Evolutionary conservation across 768 basidiomycete species (phyloP), one percentile per base, ranked within the genome.

Genomic region (Suillus luteus): DNA sequence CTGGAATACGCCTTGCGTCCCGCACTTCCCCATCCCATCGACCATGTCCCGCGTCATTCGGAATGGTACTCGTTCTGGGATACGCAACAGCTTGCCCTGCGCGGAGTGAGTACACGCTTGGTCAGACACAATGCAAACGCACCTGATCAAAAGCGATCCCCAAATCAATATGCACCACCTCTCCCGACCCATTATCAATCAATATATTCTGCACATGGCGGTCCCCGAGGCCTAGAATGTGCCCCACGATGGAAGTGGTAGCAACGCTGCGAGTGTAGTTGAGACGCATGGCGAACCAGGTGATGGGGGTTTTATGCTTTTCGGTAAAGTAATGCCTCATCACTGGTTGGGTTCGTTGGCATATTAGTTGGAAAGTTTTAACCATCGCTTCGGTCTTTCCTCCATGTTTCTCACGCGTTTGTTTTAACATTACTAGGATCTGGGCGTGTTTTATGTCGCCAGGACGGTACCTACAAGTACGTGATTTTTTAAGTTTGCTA

Each of bases 71-170:
- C 82, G 83, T 74, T 99, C 96, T 0, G 96, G 94, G 31, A 95
- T 80, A 0, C 77, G 79, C 2, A 99, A 80, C 7, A 85, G 78
- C 71, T 90, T 91, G 4, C 96, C 96, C 93, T 97, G 66, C 5
- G 19, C 4, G 31, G 49, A 10, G 49, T 19, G n/a, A 62, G 4
- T 41, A 38, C 9, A 40, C 8, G 17, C 5, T 7, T 12, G 15
- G 12, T 33, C 11, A n/a, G 44, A 37, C 38, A 33, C n/a, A 17
- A 55, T n/a, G 9, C 7, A 19, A 15, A 17, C 73, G 61, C 65
- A 93, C 94, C 79, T 94, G 93, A 65, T 97, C 97, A 75, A 99
- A 99, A 0, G 95, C 95, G 64, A 99, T 95, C 1, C 96, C 96
- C 1, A 99, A 81, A 75, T 99, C 96, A 60, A 99, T 99, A 73